Evolutionary conservation across 2,329 filamentous ascomycete species (phyloP).

Genomic region (Pleomassaria siparia): DNA sequence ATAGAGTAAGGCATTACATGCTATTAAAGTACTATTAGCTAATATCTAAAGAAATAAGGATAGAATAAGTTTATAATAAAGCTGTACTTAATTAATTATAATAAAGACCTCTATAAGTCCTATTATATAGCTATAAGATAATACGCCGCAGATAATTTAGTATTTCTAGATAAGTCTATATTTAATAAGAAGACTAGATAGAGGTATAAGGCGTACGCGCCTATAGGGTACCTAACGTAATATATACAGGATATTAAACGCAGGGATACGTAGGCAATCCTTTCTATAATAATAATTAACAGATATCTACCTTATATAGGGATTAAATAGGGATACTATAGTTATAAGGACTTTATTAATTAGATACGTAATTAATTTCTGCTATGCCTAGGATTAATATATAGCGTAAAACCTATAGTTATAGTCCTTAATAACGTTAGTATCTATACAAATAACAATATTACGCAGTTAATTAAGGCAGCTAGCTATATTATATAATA

Average conservation of each 20-base stretch:
- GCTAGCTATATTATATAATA: not conserved
- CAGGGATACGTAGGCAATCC: not conserved
- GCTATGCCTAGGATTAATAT: not conserved
- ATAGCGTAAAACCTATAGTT: not conserved
- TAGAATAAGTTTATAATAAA: too few species aligned
- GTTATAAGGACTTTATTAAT: conserved; percentile 2
- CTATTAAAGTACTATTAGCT: too few species aligned
- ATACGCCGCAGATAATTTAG: too few species aligned
- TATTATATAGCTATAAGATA: too few species aligned
- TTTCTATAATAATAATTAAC: not conserved
- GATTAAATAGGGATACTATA: not conserved
- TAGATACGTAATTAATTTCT: not conserved
- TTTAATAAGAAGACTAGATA: too few species aligned
- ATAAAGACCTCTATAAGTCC: too few species aligned
- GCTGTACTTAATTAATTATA: too few species aligned
- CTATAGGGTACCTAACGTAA: not conserved
- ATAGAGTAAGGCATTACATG: too few species aligned
- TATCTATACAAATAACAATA: not conserved
- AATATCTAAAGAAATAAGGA: too few species aligned
- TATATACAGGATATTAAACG: too few species aligned
- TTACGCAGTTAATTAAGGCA: not conserved
- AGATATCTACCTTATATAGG: too few species aligned
- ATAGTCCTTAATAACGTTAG: not conserved
- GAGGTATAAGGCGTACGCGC: not conserved
- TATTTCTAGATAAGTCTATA: too few species aligned